Percentiles rank a stretch among this genome's conserved stretches.
Evolutionary conservation across 768 basidiomycete genomes (phyloP).

Genomic region (Agaricus sinodeliciosus): DNA sequence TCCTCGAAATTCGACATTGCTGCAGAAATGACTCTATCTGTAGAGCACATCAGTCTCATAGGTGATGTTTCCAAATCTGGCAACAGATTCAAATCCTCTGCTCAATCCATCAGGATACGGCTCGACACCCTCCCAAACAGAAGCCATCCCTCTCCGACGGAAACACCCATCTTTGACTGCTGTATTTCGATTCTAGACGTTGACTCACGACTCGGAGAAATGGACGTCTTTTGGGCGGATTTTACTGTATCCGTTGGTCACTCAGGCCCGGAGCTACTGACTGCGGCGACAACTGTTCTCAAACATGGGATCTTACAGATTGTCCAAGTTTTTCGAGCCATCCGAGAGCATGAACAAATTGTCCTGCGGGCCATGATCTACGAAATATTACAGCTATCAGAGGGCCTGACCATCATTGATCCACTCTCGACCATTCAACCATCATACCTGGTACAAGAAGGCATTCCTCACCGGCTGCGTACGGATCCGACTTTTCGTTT

Average conservation of each 20-base stretch:
- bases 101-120: constrained; percentile 16
- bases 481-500: constrained; percentile 69
- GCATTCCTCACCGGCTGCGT: constrained; percentile 60
- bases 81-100: constrained; percentile 15
- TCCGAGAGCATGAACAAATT: constrained; percentile 21
- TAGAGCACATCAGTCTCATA: neutral
- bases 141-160: constrained; percentile 19
- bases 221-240: constrained; percentile 13
- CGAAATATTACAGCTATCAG: constrained; percentile 45
- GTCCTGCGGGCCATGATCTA: constrained; percentile 35
- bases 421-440: constrained; percentile 80
- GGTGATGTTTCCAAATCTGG: neutral
- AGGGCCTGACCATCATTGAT: constrained; percentile 49
- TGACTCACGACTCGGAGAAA: constrained; percentile 8
- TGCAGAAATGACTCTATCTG: neutral
- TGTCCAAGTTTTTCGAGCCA: constrained; percentile 18
- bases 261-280: constrained; percentile 34
- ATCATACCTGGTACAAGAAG: constrained; percentile 75
- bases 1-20: constrained; percentile 24
- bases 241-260: constrained; percentile 28
- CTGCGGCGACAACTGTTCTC: constrained; percentile 26
- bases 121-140: constrained; percentile 28
- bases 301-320: constrained; percentile 19
- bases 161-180: constrained; percentile 22
- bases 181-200: constrained; percentile 12